Evolutionary conservation across 139 green algal genomes (phyloP).

Genomic region (Picochlorum sp.): DNA sequence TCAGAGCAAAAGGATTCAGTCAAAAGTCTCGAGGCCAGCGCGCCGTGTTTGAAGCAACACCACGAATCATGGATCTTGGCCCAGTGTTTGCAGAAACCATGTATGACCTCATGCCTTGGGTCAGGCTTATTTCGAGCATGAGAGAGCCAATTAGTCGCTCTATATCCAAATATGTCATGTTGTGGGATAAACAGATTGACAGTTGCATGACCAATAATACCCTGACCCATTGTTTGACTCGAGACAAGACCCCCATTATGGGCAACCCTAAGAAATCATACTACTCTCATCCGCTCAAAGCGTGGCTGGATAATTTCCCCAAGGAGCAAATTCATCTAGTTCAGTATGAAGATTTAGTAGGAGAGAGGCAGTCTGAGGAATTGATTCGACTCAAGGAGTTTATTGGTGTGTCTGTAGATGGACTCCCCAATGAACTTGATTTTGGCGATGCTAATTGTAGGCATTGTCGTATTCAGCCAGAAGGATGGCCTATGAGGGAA

Average conservation of each 20-base stretch:
- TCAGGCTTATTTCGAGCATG: conserved; percentile 17
- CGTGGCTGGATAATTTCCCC: conserved; percentile 12
- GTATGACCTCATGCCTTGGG: conserved; percentile 9
- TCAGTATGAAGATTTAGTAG: conserved; percentile 12
- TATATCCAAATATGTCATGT: conserved; percentile 16
- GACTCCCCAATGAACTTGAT: neutral
- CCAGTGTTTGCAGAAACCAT: conserved; percentile 1
- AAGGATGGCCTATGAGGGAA: conserved; percentile 12
- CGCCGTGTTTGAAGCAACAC: conserved; percentile 1
- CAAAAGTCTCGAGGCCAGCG: neutral
- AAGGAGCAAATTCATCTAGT: neutral
- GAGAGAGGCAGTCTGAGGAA: conserved; percentile 5
- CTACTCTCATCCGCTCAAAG: conserved; percentile 8
- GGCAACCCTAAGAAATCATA: conserved; percentile 4
- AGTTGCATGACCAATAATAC: conserved; percentile 4
- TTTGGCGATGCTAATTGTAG: neutral
- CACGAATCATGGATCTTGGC: neutral
- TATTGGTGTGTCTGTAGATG: conserved; percentile 3
- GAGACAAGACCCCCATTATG: neutral
- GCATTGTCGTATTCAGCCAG: conserved; percentile 6
- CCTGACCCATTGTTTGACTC: neutral
- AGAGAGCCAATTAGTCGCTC: conserved; percentile 19
- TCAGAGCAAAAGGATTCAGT: neutral
- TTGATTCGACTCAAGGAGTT: conserved; percentile 10
- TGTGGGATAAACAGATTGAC: conserved; percentile 10